Percentiles rank a stretch among this genome's conserved stretches.
phyloP scores from a whole-genome alignment of 1,284 basidiomycete species.

The Wolfiporia cocos region DNA sequence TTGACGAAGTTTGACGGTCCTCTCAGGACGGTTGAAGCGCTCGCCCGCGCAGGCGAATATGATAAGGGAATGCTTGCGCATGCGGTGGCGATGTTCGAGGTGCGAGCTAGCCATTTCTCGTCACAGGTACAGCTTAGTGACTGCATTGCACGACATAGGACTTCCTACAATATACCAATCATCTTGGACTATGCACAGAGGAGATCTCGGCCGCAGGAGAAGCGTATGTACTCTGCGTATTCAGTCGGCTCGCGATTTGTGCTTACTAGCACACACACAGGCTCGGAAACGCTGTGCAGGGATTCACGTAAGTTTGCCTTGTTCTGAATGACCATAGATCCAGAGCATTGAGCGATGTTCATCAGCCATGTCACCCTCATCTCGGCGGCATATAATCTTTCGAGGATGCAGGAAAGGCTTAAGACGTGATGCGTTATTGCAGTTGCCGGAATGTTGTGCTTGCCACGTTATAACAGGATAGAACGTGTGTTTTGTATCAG shows the following conservation, averaged over 20 bases:
- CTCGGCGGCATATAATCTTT: slow-evolving; percentile 77
- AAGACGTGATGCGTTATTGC: too few relatives aligned
- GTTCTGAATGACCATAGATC: too few relatives aligned
- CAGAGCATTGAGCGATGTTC: too few relatives aligned
- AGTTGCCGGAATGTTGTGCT: too few relatives aligned
- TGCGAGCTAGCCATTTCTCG: slow-evolving; percentile 29
- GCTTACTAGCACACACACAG: slow-evolving; percentile 34
- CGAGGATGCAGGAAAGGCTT: slow-evolving; percentile 43
- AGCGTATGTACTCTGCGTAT: slow-evolving; percentile 46
- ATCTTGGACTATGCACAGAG: slow-evolving; percentile 82
- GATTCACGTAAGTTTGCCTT: slow-evolving; percentile 62
- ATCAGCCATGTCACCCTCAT: slow-evolving; percentile 74
- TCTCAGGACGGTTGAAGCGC: slow-evolving; percentile 77
- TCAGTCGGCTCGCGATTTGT: too few relatives aligned
- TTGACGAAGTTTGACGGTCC: slow-evolving; percentile 7
- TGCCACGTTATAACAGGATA: too few relatives aligned
- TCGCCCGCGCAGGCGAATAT: slow-evolving; percentile 79
- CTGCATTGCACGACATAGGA: slow-evolving; percentile 36
- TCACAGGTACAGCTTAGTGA: slow-evolving; percentile 3
- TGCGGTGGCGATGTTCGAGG: slow-evolving; percentile 81
- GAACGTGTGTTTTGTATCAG: too few relatives aligned
- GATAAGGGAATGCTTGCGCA: slow-evolving; percentile 61
- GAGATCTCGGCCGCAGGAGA: slow-evolving; percentile 78
- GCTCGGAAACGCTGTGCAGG: slow-evolving; percentile 80
- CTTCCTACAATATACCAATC: slow-evolving; percentile 78